Conservation (phyloP, 768 basidiomycete genomes). For the Boletus subparvulus region DNA sequence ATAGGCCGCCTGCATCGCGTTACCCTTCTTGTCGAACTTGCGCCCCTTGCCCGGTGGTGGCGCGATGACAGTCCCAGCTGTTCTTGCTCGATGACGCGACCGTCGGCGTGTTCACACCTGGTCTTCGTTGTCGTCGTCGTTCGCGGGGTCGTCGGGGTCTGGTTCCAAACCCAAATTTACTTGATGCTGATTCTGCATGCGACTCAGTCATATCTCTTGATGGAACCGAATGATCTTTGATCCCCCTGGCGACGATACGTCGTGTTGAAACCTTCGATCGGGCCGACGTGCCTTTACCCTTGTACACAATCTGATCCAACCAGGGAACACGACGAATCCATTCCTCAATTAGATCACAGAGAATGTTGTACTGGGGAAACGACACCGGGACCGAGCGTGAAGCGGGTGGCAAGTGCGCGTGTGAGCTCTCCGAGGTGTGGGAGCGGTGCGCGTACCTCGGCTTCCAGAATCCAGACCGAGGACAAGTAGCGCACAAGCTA, state of each 20-base stretch:
- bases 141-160: slow-evolving; percentile 31
- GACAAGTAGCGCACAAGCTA: slow-evolving; percentile 69
- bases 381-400: slow-evolving; percentile 49
- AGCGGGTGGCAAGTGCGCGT: slow-evolving; percentile 51
- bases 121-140: slow-evolving; percentile 28
- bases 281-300: slow-evolving; percentile 39
- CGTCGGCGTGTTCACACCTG: slow-evolving; percentile 13
- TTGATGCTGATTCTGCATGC: slow-evolving; percentile 34
- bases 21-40: slow-evolving; percentile 25
- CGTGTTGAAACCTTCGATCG: slow-evolving; percentile 64
- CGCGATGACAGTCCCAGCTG: background rate
- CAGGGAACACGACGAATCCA: slow-evolving; percentile 71
- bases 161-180: slow-evolving; percentile 40
- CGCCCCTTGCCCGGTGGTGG: slow-evolving; percentile 30
- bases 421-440: slow-evolving; percentile 57
- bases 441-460: slow-evolving; percentile 52
- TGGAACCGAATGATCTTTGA: slow-evolving; percentile 69
- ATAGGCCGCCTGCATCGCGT: slow-evolving; percentile 45
- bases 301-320: slow-evolving; percentile 55
- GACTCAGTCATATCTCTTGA: slow-evolving; percentile 55
- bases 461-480: slow-evolving; percentile 74
- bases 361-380: slow-evolving; percentile 68
- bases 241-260: slow-evolving; percentile 60
- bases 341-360: slow-evolving; percentile 59
- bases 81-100: slow-evolving; percentile 10